phyloP scores from a whole-genome alignment of 306 rosid species.

The Begonia fuchsioides region DNA sequence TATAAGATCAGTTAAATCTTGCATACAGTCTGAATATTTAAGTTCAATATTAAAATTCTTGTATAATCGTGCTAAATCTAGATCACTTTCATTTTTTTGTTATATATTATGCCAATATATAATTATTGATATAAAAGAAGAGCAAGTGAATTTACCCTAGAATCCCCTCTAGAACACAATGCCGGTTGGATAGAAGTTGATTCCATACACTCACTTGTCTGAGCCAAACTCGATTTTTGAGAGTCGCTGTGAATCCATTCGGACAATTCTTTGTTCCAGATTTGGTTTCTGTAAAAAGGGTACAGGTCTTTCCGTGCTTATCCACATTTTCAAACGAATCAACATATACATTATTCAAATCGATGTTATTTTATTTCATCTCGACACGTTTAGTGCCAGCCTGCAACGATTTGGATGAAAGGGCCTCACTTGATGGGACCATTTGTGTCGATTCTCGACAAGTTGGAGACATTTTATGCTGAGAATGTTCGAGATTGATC shows the following conservation, averaged over 20 bases:
- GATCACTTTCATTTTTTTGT: no score
- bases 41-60: no score
- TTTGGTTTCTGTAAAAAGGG: no score
- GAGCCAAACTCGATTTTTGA: constrained; percentile 88
- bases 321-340: constrained; percentile 55
- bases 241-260: constrained; percentile 50
- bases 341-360: constrained; percentile 63
- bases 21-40: no score
- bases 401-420: constrained; percentile 7
- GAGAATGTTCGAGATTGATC: not conserved
- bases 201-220: constrained; percentile 78
- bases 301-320: no score
- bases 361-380: constrained; percentile 49
- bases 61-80: no score
- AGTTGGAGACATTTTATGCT: constrained; percentile 12
- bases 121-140: no score
- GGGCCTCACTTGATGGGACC: constrained; percentile 16
- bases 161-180: constrained; percentile 78
- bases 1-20: no score
- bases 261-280: constrained; percentile 48
- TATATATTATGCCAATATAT: no score
- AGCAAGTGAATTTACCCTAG: constrained; percentile 63
- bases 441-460: constrained; percentile 13
- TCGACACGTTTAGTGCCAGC: constrained; percentile 47
- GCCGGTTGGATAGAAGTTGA: constrained; percentile 87